Evolutionary conservation across 176 grass and related monocot genomes (phyloP), one percentile per base, ranked within the genome.

Genomic region (Dendrocalamus sinicus): DNA sequence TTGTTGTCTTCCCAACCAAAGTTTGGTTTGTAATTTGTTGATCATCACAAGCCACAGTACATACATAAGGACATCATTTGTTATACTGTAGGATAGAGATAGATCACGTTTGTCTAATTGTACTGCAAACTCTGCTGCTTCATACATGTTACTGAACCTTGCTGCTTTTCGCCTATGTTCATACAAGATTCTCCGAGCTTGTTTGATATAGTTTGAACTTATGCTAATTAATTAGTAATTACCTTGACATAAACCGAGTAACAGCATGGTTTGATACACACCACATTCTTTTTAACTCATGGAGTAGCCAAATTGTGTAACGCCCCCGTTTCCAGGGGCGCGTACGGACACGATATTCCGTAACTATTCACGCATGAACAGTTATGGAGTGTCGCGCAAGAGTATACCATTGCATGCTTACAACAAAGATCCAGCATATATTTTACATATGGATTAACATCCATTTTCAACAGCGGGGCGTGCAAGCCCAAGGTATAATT

Each of bases 1-100:
- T 41, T 61, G 84, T 73, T 90, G 80, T 52, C 89, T 83, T 83
- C 28, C 74, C 67, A 81, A 73, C 73, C 74, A 57, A 72, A 30
- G 28, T 30, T 30, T 30, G 28, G 28, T 30, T 30, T n/a, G n/a
- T n/a, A n/a, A n/a, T n/a, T n/a, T 30, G 28, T 30, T 30, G 28
- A 30, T 30, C 28, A 30, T 30, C 28, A 30, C 28, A 0, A 35
- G 44, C 64, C 63, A 48, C 61, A 3, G 23, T 19, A 79, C 57
- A 44, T 17, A 71, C 79, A 50, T 9, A 84, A 78, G 67, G 19
- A 54, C 67, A 26, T 28, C 68, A 15, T 1, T 40, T 12, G 12
- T 11, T 68, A 4, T 65, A 41, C 45, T 11, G 41, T 23, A 70
- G 14, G 60, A 9, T 52, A 59, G 39, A 60, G 44, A 40, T 51